Evolutionary conservation across 2,329 filamentous ascomycete genomes (phyloP).

Genomic region (Neurospora sp.): DNA sequence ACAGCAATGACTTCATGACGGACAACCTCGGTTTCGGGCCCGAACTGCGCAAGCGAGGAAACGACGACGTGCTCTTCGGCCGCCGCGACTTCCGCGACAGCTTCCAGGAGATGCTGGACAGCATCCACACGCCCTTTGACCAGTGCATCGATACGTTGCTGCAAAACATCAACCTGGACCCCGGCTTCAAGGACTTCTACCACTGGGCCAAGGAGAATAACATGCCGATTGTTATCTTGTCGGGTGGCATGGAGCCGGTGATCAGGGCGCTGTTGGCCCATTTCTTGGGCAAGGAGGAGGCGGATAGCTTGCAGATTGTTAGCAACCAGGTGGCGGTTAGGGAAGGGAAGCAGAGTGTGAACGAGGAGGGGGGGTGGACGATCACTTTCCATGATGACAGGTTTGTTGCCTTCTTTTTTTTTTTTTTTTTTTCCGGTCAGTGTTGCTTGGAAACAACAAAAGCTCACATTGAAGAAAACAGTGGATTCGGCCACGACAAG

Average conservation of each 20-base stretch:
- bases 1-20: slow-evolving; percentile 65
- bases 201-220: slow-evolving; percentile 72
- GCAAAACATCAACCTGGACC: slow-evolving; percentile 80
- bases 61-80: slow-evolving; percentile 65
- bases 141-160: slow-evolving; percentile 72
- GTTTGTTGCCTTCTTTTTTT: slow-evolving; percentile 24
- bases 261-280: slow-evolving; percentile 75
- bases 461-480: slow-evolving; percentile 22
- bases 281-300: slow-evolving; percentile 66
- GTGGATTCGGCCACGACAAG: slow-evolving; percentile 94
- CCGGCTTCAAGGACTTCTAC: slow-evolving; percentile 81
- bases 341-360: slow-evolving; percentile 62
- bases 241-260: slow-evolving; percentile 85
- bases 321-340: slow-evolving; percentile 67
- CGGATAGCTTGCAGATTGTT: slow-evolving; percentile 75
- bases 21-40: slow-evolving; percentile 83
- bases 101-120: slow-evolving; percentile 89
- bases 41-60: slow-evolving; percentile 60
- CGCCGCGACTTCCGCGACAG: slow-evolving; percentile 69
- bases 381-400: slow-evolving; percentile 84
- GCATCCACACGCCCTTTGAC: slow-evolving; percentile 68
- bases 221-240: slow-evolving; percentile 85
- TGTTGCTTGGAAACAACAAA: neutral
- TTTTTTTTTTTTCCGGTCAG: slow-evolving; percentile 8
- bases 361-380: slow-evolving; percentile 75